These are phyloP conservation scores for Talaromyces sp. DNA, from an alignment of 2,329 filamentous ascomycete genomes.

Conservation along the genomic window DNA sequence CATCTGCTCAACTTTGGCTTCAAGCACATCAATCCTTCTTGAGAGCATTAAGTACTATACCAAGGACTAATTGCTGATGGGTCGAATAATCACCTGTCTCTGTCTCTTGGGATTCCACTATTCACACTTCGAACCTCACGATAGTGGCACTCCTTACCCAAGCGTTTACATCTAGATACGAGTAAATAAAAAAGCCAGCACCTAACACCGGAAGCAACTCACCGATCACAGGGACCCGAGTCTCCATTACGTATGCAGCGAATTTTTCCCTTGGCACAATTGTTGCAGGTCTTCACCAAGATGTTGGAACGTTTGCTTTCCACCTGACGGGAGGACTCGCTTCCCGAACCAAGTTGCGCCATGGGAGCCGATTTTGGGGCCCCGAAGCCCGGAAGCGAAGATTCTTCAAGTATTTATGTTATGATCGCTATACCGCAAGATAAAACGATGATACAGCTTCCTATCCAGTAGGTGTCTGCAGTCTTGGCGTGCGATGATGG, in stretches of 20 bases:
- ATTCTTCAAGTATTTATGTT: neutral
- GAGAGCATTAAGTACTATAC: slow-evolving; percentile 12
- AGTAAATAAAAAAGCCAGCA: neutral
- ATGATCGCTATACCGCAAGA: neutral
- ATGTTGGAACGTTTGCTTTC: neutral
- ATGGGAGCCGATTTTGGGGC: neutral
- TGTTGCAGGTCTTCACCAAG: slow-evolving; percentile 13
- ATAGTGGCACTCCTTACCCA: slow-evolving; percentile 31
- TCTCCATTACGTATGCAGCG: slow-evolving; percentile 14
- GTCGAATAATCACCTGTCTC: neutral
- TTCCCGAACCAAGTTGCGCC: neutral
- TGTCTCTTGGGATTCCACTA: neutral
- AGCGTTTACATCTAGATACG: slow-evolving; percentile 27
- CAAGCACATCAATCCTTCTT: neutral
- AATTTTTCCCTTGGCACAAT: slow-evolving; percentile 18
- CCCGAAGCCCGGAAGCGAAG: neutral
- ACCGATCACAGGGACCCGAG: slow-evolving; percentile 14
- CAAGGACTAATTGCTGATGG: slow-evolving; percentile 21
- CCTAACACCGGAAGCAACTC: neutral
- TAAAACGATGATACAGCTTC: neutral
- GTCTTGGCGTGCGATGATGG: neutral
- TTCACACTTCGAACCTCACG: slow-evolving; percentile 24
- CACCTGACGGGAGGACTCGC: neutral
- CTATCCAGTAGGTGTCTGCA: no score
- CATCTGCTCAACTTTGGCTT: neutral